Evolutionary conservation across 2,329 filamentous ascomycete species (phyloP).

Genomic region (Dothiorella sarmentorum): DNA sequence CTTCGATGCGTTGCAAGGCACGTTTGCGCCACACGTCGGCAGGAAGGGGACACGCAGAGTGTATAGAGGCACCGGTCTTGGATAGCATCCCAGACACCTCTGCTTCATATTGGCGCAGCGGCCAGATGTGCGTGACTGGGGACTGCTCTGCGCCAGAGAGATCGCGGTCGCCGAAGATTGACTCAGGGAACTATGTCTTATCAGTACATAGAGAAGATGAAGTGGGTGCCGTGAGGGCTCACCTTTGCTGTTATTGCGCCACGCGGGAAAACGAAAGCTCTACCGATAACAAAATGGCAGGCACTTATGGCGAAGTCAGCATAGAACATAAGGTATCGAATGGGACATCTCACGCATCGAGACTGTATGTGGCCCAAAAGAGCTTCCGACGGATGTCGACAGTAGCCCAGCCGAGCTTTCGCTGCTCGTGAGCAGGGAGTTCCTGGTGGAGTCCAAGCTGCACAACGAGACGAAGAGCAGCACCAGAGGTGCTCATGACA

Average conservation of each 20-base stretch:
- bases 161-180: background rate
- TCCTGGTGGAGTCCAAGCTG: slow-evolving; percentile 9
- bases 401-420: background rate
- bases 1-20: slow-evolving; percentile 8
- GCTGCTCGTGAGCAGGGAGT: background rate
- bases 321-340: background rate
- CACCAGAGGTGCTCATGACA: background rate
- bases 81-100: slow-evolving; percentile 7
- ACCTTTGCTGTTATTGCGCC: slow-evolving; percentile 6
- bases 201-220: background rate
- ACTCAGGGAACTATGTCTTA: background rate
- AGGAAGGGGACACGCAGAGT: background rate
- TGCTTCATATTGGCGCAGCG: slow-evolving; percentile 11
- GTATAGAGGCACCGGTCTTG: background rate
- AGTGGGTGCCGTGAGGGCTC: background rate
- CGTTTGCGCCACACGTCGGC: slow-evolving; percentile 10
- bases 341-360: slow-evolving; percentile 15
- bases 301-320: background rate
- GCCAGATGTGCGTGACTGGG: slow-evolving; percentile 8
- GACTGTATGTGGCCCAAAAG: slow-evolving; percentile 13
- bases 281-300: slow-evolving; percentile 7
- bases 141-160: background rate
- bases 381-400: slow-evolving; percentile 14
- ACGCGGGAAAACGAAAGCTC: slow-evolving; percentile 9
- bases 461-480: slow-evolving; percentile 1